These are phyloP conservation scores for Sphenostylis stenocarpa DNA, from an alignment of 306 rosid species.

Conservation along the genomic window DNA sequence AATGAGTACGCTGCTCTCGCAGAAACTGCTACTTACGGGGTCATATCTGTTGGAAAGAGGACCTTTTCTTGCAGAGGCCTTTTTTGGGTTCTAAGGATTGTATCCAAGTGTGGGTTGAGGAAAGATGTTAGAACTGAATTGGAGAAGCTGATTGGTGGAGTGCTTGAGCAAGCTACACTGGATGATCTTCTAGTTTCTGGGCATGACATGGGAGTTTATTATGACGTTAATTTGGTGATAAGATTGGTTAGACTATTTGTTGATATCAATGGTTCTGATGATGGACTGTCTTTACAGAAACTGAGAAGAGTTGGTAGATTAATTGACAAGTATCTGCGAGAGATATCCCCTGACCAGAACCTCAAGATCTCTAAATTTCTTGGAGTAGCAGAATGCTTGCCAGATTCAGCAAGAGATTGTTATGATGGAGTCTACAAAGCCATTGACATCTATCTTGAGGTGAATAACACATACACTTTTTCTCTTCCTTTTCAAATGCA, in stretches of 20 bases:
- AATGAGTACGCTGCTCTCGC: slow-evolving; percentile 60
- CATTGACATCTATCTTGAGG: slow-evolving; percentile 83
- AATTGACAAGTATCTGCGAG: slow-evolving; percentile 72
- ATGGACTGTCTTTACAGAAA: slow-evolving; percentile 40
- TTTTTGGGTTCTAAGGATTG: slow-evolving; percentile 71
- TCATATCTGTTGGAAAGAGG: slow-evolving; percentile 51
- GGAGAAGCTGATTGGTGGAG: slow-evolving; percentile 75
- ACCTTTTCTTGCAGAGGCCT: slow-evolving; percentile 71
- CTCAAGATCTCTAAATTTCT: slow-evolving; percentile 75
- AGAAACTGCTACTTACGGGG: slow-evolving; percentile 72
- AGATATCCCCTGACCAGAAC: slow-evolving; percentile 84
- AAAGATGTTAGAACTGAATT: slow-evolving; percentile 51
- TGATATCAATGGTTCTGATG: slow-evolving; percentile 35
- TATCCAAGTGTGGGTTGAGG: slow-evolving; percentile 60
- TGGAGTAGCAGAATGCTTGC: slow-evolving; percentile 80
- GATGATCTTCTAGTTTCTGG: slow-evolving; percentile 82
- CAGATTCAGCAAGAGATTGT: slow-evolving; percentile 69
- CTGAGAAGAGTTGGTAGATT: slow-evolving; percentile 70
- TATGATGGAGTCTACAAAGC: slow-evolving; percentile 79
- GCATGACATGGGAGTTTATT: slow-evolving; percentile 52
- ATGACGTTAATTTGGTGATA: slow-evolving; percentile 75
- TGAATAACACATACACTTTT: slow-evolving; percentile 31
- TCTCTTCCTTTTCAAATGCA: slow-evolving; percentile 27
- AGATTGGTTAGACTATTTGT: slow-evolving; percentile 70
- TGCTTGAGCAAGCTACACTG: slow-evolving; percentile 67